Base-by-base conservation (phyloP, 176 grass and related monocot species). In the Bromus sterilis region DNA sequence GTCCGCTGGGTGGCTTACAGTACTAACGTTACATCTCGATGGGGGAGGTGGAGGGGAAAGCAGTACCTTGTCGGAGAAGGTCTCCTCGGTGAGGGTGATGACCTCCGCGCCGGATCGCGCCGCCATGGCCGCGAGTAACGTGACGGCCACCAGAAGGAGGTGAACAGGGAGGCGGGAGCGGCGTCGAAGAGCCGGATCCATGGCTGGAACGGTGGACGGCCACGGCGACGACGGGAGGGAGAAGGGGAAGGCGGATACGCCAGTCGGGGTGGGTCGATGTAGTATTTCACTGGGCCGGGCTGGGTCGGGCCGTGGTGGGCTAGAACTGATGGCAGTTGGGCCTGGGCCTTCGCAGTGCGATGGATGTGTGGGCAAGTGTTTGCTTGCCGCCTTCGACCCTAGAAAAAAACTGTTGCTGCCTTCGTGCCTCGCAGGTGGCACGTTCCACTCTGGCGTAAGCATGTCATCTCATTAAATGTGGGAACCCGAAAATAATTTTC, bases 61-160 rank as follows among this genome's bases (percentile, higher is more conserved):
- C 25, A 20, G 71, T 64, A 98, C 92, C 95, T 98, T 98, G 67
- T 94, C 95, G 34, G 80, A 28, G 92, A 98, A 98, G 78, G 92
- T 94, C 65, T 98, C 95, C 4, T 81, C 90, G 39, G 92, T 93
- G 84, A 98, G 95, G 31, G 95, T 91, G 71, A 98, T 89, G 40
- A 94, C 90, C 66, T 98, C 95, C 7, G 90, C 92, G 63, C 25
- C 66, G 5, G 88, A 83, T 77, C 56, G 78, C 37, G 11, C 23
- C 42, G 76, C 16, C 1, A 85, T 56, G 21, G 26, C n/a, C 32
- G 39, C 14, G 25, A 87, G 34, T 3, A 89, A 16, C 8, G 77
- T 9, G 33, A 86, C 0, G 32, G 25, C 11, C 15, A 39, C 7
- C 88, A 83, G 12, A 39, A 85, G 33, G 24, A 88, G 39, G 74